Evolutionary conservation across 2,329 filamentous ascomycete species (phyloP).

Genomic region (Paraphaeosphaeria minitans): DNA sequence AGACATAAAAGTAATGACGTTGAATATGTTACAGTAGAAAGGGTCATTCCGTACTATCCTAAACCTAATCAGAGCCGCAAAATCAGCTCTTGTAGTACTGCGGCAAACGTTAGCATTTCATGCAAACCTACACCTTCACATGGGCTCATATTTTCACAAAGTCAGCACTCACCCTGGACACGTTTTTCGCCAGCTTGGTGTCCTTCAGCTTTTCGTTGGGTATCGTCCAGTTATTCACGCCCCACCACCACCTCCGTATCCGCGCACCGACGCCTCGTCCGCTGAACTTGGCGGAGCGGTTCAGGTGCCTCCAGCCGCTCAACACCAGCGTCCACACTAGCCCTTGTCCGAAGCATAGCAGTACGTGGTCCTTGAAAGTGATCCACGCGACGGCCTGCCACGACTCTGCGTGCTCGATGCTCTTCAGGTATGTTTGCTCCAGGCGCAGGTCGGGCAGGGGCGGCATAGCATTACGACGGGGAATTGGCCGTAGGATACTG

Average conservation of each 20-base stretch:
- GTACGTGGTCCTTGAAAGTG: slow-evolving; percentile 80
- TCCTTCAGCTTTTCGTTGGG: slow-evolving; percentile 32
- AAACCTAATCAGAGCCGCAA: slow-evolving; percentile 30
- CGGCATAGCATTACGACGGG: slow-evolving; percentile 67
- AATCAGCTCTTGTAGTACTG: slow-evolving; percentile 39
- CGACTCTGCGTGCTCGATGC: slow-evolving; percentile 77
- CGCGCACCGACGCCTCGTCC: slow-evolving; percentile 78
- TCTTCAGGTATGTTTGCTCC: slow-evolving; percentile 96
- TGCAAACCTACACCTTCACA: not conserved
- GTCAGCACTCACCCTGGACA: slow-evolving; percentile 43
- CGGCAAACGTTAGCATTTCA: slow-evolving; percentile 18
- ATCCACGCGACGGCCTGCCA: slow-evolving; percentile 83
- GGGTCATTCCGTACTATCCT: not conserved
- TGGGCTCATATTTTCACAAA: slow-evolving; percentile 38
- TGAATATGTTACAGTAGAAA: not conserved
- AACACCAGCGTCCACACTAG: slow-evolving; percentile 85
- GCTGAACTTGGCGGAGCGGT: slow-evolving; percentile 74
- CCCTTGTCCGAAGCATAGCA: slow-evolving; percentile 87
- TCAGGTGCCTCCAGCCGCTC: slow-evolving; percentile 89
- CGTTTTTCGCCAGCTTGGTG: slow-evolving; percentile 40
- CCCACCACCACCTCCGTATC: slow-evolving; percentile 91
- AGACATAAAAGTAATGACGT: not conserved
- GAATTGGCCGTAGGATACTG: slow-evolving; percentile 63
- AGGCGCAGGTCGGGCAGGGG: slow-evolving; percentile 83
- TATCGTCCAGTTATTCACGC: slow-evolving; percentile 82